Base-by-base conservation (phyloP, 306 rosid genomes). In the Prunus mira region DNA sequence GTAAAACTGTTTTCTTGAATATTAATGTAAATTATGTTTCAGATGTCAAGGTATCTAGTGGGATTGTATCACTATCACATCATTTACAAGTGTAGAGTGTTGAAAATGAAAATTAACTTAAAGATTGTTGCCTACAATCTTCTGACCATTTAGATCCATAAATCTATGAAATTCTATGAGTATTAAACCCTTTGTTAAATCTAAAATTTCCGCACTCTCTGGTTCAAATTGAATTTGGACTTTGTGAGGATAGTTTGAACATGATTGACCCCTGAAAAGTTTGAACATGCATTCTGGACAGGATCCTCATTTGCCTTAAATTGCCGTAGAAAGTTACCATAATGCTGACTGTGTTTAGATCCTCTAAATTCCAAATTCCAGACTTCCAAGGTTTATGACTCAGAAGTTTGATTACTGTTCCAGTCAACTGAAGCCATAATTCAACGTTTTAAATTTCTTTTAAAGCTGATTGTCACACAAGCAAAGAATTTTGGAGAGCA, bases 1-100 rank as follows among this genome's bases (percentile, higher is more conserved):
- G 98, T 92, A 79, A 69, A 62, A 66, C 22, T 2, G 49, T 50
- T 65, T 78, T 74, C 22, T 85, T 79, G 30, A 28, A 68, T 57
- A 58, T 41, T 68, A 45, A 4, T 43, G n/a, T 65, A 51, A 50
- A 8, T 45, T 27, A 62, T 46, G 34, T 12, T 61, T 68, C 9
- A 27, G 60, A 69, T 30, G 24, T 67, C 55, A 28, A 49, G 58
- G 57, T 15, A 9, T 69, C 25, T 4, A 24, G 43, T 69, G 73
- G 45, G n/a, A 50, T 69, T 69, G 15, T 25, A 9, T 50, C 57
- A 25, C 43, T 27, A 22, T 65, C 30, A 41, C 27, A 27, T 50
- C 61, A 50, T 17, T 6, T 27, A 49, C 24, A 49, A 69, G 41
- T 28, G 5, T 50, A 27, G 73, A 50, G 27, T 50, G 24, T 69